phyloP scores from a whole-genome alignment of 2,329 filamentous ascomycete genomes.

The Phyllosticta capitalensis region DNA sequence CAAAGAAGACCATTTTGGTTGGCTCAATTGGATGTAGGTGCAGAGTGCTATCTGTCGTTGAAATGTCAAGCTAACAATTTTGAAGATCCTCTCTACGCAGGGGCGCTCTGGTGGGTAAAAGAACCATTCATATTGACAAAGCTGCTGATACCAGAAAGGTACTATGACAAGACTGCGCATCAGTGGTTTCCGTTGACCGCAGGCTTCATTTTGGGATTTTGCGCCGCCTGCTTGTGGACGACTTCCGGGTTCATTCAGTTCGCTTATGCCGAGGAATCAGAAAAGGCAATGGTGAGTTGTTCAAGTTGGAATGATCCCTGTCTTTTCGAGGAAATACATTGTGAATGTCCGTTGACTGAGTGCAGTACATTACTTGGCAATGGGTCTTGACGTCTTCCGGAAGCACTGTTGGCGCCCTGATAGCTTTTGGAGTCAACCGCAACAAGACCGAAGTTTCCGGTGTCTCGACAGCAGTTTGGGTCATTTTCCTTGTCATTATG shows the following conservation, averaged over 20 bases:
- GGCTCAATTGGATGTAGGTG: slow-evolving; percentile 12
- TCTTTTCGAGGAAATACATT: too few species aligned
- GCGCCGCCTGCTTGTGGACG: background rate
- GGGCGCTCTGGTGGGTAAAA: slow-evolving; percentile 12
- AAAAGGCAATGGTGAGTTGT: background rate
- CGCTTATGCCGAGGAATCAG: background rate
- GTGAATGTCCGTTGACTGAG: background rate
- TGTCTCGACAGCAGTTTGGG: background rate
- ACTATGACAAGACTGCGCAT: slow-evolving; percentile 15
- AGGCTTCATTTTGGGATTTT: background rate
- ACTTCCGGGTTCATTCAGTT: background rate
- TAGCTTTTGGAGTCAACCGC: background rate
- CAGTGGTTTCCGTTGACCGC: slow-evolving; percentile 13
- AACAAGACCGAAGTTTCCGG: background rate
- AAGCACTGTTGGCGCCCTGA: background rate
- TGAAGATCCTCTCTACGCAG: slow-evolving; percentile 15
- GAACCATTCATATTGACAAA: too few species aligned
- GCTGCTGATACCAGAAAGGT: background rate
- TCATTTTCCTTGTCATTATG: background rate
- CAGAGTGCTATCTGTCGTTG: too few species aligned
- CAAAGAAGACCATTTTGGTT: slow-evolving; percentile 13
- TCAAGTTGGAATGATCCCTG: too few species aligned
- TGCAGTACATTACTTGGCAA: background rate
- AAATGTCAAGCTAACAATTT: too few species aligned
- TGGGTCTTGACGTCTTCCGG: background rate